phyloP scores from a whole-genome alignment of 768 basidiomycete species.

The Rhizopogon rudus region DNA sequence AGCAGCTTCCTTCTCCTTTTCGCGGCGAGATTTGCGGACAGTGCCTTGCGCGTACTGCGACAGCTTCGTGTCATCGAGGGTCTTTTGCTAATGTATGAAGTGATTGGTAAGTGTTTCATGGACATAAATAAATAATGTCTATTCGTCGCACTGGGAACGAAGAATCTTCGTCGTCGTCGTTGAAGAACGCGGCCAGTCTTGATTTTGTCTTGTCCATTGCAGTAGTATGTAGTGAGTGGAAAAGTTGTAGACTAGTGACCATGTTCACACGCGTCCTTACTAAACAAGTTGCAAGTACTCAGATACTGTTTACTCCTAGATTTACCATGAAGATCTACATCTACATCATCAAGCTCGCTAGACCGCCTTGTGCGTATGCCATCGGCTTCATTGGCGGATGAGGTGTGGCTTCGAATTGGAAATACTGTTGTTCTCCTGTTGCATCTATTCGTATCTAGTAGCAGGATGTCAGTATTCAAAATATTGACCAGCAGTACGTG shows the following conservation, averaged over 20 bases:
- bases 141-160: slow-evolving; percentile 90
- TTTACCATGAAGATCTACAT: slow-evolving; percentile 25
- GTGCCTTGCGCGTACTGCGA: slow-evolving; percentile 85
- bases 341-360: slow-evolving; percentile 70
- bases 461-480: slow-evolving; percentile 5
- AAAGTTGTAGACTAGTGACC: neutral
- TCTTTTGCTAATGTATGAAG: slow-evolving; percentile 67
- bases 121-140: slow-evolving; percentile 57
- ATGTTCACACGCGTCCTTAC: slow-evolving; percentile 20
- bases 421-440: slow-evolving; percentile 65
- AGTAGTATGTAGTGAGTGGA: too few species aligned
- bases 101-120: slow-evolving; percentile 57
- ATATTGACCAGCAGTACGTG: neutral
- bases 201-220: slow-evolving; percentile 33
- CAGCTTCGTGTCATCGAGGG: slow-evolving; percentile 80
- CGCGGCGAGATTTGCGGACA: slow-evolving; percentile 82
- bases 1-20: slow-evolving; percentile 90
- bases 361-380: slow-evolving; percentile 74
- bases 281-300: too few species aligned
- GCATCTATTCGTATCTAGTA: slow-evolving; percentile 82
- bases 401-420: slow-evolving; percentile 79
- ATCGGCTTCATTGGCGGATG: slow-evolving; percentile 93
- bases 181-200: slow-evolving; percentile 72
- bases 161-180: slow-evolving; percentile 76
- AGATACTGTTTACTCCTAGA: neutral